These are phyloP conservation scores for Trametes maxima DNA, from an alignment of 768 basidiomycete species.

Conservation along the genomic window DNA sequence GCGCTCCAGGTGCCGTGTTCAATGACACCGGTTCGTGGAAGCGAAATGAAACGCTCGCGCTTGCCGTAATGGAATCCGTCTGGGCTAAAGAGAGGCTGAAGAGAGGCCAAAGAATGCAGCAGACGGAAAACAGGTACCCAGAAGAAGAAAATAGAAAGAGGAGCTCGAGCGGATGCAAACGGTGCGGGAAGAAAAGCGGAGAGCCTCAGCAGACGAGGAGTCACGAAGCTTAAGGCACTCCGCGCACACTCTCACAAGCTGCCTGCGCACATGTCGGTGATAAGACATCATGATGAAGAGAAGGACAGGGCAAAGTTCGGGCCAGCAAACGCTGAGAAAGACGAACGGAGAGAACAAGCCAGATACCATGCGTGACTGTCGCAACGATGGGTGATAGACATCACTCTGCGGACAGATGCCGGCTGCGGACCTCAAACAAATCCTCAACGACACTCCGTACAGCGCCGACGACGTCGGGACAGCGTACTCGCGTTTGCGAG, in stretches of 20 bases:
- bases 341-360: neutral
- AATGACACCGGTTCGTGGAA: constrained; percentile 12
- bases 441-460: neutral
- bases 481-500: neutral
- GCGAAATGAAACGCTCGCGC: constrained; percentile 4
- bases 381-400: constrained; percentile 16
- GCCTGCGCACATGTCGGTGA: constrained; percentile 2
- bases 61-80: neutral
- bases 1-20: neutral
- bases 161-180: neutral
- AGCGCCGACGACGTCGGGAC: constrained; percentile 8
- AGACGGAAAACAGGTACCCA: neutral
- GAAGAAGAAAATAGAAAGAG: neutral
- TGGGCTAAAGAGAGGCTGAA: neutral
- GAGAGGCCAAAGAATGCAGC: neutral
- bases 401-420: constrained; percentile 19
- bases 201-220: neutral
- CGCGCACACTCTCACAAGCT: neutral
- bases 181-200: neutral
- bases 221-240: neutral
- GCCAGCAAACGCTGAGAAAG: constrained; percentile 3
- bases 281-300: constrained; percentile 16
- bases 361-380: constrained; percentile 8
- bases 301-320: constrained; percentile 5
- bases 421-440: constrained; percentile 2